Evolutionary conservation across 345 rosid genomes (phyloP).

Genomic region (Eucalyptus rudis): DNA sequence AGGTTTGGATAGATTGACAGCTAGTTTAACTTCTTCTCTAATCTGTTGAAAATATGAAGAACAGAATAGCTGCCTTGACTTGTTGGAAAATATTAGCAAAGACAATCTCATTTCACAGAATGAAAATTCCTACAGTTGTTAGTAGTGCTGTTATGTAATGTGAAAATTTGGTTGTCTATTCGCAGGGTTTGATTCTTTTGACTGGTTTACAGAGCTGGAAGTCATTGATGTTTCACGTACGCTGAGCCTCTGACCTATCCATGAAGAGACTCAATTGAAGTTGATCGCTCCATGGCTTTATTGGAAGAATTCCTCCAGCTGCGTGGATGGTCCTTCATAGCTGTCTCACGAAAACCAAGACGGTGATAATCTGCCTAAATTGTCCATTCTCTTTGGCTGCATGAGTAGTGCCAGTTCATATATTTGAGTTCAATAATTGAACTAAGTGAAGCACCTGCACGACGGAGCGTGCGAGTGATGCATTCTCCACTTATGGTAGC

Average conservation of each 20-base stretch:
- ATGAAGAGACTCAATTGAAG: neutral
- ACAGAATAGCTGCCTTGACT: neutral
- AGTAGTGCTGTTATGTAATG: neutral
- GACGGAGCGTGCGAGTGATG: neutral
- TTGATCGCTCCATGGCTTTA: neutral
- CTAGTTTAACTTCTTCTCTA: neutral
- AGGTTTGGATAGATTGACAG: neutral
- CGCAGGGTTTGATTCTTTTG: neutral
- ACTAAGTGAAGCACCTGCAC: neutral
- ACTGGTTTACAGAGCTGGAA: neutral
- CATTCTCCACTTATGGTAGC: neutral
- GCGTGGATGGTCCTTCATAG: neutral
- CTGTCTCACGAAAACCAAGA: neutral
- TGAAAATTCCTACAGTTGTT: neutral
- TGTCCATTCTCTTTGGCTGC: neutral
- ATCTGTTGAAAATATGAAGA: neutral
- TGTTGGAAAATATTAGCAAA: neutral
- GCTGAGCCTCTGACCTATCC: neutral
- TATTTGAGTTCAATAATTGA: neutral
- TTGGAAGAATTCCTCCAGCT: neutral
- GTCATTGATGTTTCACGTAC: neutral
- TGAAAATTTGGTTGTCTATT: neutral
- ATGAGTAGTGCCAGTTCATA: neutral
- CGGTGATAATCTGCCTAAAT: neutral
- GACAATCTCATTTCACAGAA: neutral